Evolutionary conservation across 345 rosid species (phyloP).

Genomic region (Euphorbia pulcherrima): DNA sequence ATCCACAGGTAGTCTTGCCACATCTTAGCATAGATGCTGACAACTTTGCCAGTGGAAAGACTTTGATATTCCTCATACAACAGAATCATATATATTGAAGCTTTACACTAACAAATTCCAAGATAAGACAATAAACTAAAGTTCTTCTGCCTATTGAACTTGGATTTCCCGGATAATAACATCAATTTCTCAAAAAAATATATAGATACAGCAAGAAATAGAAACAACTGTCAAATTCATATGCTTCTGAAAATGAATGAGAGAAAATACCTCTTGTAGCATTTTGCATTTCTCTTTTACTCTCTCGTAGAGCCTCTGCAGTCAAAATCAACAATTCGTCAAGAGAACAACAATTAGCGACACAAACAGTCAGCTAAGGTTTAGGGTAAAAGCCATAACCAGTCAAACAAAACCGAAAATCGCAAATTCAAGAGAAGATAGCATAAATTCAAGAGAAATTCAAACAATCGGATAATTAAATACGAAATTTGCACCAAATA

Average conservation of each 20-base stretch:
- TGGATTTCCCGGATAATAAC: not conserved
- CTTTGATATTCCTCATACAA: not conserved
- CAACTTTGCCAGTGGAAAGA: not conserved
- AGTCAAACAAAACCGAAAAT: not conserved
- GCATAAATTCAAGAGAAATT: not conserved
- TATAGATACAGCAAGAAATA: too few relatives aligned
- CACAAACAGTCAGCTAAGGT: not conserved
- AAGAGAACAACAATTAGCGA: not conserved
- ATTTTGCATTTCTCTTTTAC: slow-evolving; percentile 81
- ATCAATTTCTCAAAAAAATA: not conserved
- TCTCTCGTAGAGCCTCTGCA: slow-evolving; percentile 87
- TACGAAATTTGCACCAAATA: not conserved
- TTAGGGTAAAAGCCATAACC: not conserved
- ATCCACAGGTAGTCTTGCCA: not conserved
- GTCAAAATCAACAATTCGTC: not conserved
- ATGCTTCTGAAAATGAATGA: not conserved
- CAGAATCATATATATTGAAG: not conserved
- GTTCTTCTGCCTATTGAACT: not conserved
- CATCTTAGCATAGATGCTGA: not conserved
- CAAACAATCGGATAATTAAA: not conserved
- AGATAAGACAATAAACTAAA: not conserved
- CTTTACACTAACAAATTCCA: not conserved
- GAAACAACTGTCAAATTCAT: not conserved
- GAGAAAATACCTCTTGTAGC: slow-evolving; percentile 72
- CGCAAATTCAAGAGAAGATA: not conserved